Base-by-base conservation (phyloP, 2,329 filamentous ascomycete genomes). In the Penicillium carneum region DNA sequence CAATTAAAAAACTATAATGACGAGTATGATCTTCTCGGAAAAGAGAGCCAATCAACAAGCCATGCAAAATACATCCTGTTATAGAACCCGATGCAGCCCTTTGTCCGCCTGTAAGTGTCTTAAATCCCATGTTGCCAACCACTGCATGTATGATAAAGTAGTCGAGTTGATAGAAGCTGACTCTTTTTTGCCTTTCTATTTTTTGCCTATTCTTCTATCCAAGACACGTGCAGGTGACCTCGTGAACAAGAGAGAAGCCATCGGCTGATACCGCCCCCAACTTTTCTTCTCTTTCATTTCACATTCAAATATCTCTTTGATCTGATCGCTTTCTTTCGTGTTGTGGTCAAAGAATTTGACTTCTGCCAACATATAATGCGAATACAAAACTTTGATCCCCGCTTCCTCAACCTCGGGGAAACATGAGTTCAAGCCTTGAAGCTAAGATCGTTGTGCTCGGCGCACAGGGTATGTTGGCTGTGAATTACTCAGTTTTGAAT, bases 361-460 rank as follows among this genome's bases (percentile, higher is more conserved):
- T 29, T 33, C 36, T 23, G 31, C 49, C 16, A 45, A 61, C 62
- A 66, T 72, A 73, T 66, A 69, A 76, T 76, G 75, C 71, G 60
- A 66, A 75, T 70, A 63, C 69, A 64, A 62, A 65, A 65, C 47
- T 49, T 63, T 52, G 47, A 59, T 61, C 69, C 69, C 71, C 65
- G 67, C 63, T 63, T 69, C 65, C 63, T 66, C 52, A 70, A 69
- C 66, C 70, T 65, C 70, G 70, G 74, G 69, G 52, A 55, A 55
- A 71, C 67, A 82, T 82, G 80, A 81, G 78, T 68, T 81, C 76
- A 64, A 80, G 77, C 54, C 79, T 83, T 50, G 82, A 84, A 73
- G 82, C 82, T 57, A 84, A 84, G 71, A 81, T 84, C 48, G 82
- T 84, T 61, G 80, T 84, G 52, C 76, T 84, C 11, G 82, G 82